phyloP scores from a whole-genome alignment of 441 rosid species.

The Geranium incanum region DNA sequence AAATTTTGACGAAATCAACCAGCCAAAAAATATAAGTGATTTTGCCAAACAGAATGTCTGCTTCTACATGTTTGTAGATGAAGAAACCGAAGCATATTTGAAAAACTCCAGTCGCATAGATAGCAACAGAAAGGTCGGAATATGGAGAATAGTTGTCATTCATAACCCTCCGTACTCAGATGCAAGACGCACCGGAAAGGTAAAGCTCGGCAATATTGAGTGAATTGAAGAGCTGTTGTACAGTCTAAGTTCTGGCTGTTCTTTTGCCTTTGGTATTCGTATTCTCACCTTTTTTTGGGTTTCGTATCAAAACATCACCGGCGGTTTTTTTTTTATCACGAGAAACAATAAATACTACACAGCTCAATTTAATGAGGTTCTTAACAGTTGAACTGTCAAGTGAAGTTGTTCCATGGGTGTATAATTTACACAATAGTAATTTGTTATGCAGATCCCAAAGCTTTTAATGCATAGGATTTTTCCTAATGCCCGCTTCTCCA shows the following conservation, averaged over 20 bases:
- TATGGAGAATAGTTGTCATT: conserved; percentile 74
- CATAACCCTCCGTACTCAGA: conserved; percentile 73
- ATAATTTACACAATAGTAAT: not conserved
- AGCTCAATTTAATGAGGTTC: not conserved
- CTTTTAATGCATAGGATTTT: conserved; percentile 5
- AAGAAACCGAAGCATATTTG: conserved; percentile 71
- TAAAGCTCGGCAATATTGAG: conserved; percentile 18
- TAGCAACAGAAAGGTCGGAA: conserved; percentile 46
- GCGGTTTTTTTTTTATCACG: not conserved
- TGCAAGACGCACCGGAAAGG: conserved; percentile 86
- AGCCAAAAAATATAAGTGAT: conserved; percentile 67
- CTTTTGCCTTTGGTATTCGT: not conserved
- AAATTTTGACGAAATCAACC: conserved; percentile 76
- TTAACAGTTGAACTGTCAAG: not conserved
- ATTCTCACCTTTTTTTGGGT: not conserved
- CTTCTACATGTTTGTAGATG: conserved; percentile 84
- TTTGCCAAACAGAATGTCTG: conserved; percentile 59
- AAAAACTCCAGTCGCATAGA: conserved; percentile 46
- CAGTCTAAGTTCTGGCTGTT: not conserved
- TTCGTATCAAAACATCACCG: not conserved
- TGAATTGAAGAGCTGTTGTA: not conserved
- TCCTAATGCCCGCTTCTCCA: conserved; percentile 8
- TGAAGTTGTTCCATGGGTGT: not conserved
- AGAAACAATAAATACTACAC: not conserved
- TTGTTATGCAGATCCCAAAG: conserved; percentile 8